A percentile compares a stretch with the other conserved stretches of the same genome.
Conservation (phyloP, 2,329 filamentous ascomycete genomes). For the Aspergillus thermomutatus region DNA sequence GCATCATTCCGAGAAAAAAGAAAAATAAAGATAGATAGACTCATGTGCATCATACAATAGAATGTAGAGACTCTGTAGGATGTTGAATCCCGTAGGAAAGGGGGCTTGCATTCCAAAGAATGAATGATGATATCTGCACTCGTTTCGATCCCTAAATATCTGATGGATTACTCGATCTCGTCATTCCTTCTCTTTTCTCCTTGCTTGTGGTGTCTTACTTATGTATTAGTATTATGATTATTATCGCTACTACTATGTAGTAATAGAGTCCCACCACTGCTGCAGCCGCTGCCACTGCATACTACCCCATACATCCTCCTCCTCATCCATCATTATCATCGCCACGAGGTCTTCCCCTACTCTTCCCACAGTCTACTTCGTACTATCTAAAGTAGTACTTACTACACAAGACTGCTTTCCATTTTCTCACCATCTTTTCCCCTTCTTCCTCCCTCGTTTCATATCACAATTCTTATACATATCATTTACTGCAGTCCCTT, state of each 20-base stretch:
- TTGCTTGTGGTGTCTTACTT: neutral
- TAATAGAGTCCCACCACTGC: neutral
- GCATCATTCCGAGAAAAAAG: neutral
- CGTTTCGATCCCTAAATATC: neutral
- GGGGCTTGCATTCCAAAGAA: neutral
- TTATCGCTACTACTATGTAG: constrained; percentile 1
- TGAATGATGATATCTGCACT: neutral
- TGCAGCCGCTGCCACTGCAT: neutral
- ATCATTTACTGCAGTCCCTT: neutral
- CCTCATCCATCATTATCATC: neutral
- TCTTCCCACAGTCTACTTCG: neutral
- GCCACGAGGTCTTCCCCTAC: neutral
- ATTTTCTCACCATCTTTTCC: neutral
- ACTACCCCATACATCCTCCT: neutral
- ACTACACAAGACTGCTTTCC: neutral
- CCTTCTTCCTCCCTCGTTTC: neutral
- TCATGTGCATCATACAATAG: neutral
- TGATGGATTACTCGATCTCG: constrained; percentile 1
- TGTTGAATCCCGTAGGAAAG: no score
- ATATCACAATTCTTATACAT: neutral
- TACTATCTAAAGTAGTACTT: neutral
- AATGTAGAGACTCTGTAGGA: neutral
- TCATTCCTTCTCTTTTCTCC: neutral
- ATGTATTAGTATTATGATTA: neutral
- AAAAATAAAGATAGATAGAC: neutral